Evolutionary conservation across 1,284 basidiomycete genomes (phyloP).

Genomic region (Naganishia albida): DNA sequence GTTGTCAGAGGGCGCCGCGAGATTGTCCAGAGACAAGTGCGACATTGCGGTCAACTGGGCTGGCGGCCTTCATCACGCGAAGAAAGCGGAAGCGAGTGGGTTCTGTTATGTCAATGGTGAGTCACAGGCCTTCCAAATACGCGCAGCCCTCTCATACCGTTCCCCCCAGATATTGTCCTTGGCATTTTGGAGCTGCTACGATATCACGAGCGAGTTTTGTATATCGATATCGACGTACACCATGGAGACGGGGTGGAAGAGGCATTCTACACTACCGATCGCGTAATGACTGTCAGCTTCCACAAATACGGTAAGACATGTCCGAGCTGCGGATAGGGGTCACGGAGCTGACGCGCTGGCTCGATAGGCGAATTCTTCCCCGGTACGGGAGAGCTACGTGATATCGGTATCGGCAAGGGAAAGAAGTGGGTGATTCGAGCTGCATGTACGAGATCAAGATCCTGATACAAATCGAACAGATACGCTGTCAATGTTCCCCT

Average conservation of each 20-base stretch:
- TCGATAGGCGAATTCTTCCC: conserved; percentile 80
- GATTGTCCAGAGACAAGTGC: conserved; percentile 93
- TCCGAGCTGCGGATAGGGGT: no score
- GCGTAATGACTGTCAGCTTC: conserved; percentile 98
- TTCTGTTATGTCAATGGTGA: conserved; percentile 98
- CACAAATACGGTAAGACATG: conserved; percentile 80
- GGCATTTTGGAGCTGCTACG: conserved; percentile 91
- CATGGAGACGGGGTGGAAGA: conserved; percentile 99
- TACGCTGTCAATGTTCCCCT: conserved; percentile 95
- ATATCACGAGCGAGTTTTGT: conserved; percentile 92
- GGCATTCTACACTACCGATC: conserved; percentile 97
- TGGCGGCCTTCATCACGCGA: conserved; percentile 95
- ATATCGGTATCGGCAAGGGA: conserved; percentile 88
- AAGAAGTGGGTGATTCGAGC: conserved; percentile 59
- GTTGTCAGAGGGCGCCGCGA: conserved; percentile 83
- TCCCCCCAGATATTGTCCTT: conserved; percentile 79
- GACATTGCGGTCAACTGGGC: conserved; percentile 99
- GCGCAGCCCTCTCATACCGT: background rate
- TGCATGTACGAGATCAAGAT: conserved; percentile 9
- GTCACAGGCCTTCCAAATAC: conserved; percentile 34
- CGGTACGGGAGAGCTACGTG: conserved; percentile 92
- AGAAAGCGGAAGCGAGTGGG: conserved; percentile 97
- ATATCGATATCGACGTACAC: conserved; percentile 98
- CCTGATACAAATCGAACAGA: conserved; percentile 34
- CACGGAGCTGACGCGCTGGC: no score